phyloP scores from a whole-genome alignment of 805 yeast genomes.

The Yarrowia sp. region DNA sequence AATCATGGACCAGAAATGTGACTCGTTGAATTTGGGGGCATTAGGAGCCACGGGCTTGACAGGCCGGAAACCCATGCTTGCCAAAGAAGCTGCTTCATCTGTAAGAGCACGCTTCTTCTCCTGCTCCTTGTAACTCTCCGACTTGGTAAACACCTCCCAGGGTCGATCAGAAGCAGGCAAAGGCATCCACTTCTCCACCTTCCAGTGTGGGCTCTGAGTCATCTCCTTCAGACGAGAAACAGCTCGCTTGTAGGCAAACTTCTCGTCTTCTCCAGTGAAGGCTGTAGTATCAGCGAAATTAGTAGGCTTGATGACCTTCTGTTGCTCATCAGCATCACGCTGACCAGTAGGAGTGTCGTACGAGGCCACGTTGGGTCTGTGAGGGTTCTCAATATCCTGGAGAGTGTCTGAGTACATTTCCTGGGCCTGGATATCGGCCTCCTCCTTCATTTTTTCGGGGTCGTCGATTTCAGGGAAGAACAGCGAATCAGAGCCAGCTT shows the following conservation, averaged over 20 bases:
- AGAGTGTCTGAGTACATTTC: slow-evolving; percentile 68
- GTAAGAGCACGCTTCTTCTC: neutral
- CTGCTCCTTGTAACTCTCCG: slow-evolving; percentile 29
- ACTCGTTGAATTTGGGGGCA: slow-evolving; percentile 45
- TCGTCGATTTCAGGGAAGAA: slow-evolving; percentile 57
- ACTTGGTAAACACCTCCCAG: slow-evolving; percentile 46
- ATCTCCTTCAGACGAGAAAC: slow-evolving; percentile 62
- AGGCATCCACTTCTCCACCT: slow-evolving; percentile 54
- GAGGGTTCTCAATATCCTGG: slow-evolving; percentile 60
- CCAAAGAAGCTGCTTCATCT: slow-evolving; percentile 3
- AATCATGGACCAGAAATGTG: slow-evolving; percentile 71
- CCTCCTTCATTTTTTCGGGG: slow-evolving; percentile 34
- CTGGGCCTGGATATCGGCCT: slow-evolving; percentile 47
- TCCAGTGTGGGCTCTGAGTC: slow-evolving; percentile 56
- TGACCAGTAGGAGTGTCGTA: slow-evolving; percentile 39
- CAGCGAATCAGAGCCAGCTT: slow-evolving; percentile 49
- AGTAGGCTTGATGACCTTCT: slow-evolving; percentile 32
- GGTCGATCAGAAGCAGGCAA: slow-evolving; percentile 52
- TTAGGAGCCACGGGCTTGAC: slow-evolving; percentile 13
- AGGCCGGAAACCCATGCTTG: slow-evolving; percentile 9
- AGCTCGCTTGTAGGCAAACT: slow-evolving; percentile 70
- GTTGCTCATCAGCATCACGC: slow-evolving; percentile 1
- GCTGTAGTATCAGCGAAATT: slow-evolving; percentile 41
- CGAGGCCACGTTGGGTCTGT: slow-evolving; percentile 65
- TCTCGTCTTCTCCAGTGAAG: slow-evolving; percentile 76